These are phyloP conservation scores for Wickerhamomyces strasburgensis DNA, from an alignment of 805 yeast species.

Conservation along the genomic window DNA sequence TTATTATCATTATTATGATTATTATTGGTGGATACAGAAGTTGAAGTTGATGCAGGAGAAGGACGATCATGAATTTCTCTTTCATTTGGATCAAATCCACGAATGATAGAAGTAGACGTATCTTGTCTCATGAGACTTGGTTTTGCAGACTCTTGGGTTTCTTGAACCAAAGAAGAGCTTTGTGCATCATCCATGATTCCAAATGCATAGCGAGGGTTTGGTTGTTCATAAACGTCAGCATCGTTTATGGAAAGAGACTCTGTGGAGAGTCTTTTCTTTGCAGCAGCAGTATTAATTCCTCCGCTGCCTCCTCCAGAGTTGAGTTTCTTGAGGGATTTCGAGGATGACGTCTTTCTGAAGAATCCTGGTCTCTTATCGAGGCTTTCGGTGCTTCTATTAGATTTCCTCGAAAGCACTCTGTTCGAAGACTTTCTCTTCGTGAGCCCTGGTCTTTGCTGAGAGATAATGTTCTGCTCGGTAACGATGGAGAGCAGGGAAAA, in stretches of 20 bases:
- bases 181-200: conserved; percentile 17
- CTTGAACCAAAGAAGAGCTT: background rate
- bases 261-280: conserved; percentile 12
- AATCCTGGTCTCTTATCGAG: conserved; percentile 14
- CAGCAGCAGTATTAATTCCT: too few species aligned
- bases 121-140: conserved; percentile 21
- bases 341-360: conserved; percentile 24
- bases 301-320: too few species aligned
- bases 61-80: background rate
- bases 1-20: too few species aligned
- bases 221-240: conserved; percentile 25
- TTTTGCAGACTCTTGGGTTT: background rate
- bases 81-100: conserved; percentile 25
- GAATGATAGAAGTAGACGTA: conserved; percentile 25
- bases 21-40: background rate
- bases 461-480: conserved; percentile 19
- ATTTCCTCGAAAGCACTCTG: conserved; percentile 11
- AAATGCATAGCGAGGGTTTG: conserved; percentile 27
- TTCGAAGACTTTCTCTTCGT: conserved; percentile 20
- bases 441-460: conserved; percentile 17
- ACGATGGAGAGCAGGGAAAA: conserved; percentile 24
- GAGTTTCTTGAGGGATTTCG: conserved; percentile 21
- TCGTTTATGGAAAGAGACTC: too few species aligned
- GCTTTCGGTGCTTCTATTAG: conserved; percentile 14
- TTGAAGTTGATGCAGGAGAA: background rate